Evolutionary conservation across 192 early-diverging fungal species (phyloP), one percentile per base, ranked within the genome.

Genomic region (Linnemannia elongata): DNA sequence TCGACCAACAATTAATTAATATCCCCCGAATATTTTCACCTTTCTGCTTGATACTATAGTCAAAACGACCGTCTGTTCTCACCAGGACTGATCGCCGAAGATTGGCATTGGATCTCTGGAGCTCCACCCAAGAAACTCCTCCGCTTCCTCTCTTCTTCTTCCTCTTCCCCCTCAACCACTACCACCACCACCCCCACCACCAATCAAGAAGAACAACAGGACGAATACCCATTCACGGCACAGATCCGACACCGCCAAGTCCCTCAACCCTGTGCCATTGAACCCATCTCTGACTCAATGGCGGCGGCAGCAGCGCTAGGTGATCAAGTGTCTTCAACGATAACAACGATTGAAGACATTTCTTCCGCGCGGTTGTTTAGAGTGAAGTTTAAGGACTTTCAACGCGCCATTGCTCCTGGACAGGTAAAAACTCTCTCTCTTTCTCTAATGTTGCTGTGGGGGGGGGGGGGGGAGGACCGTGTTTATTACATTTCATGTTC

Each of bases 331-430:
- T 45, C 44, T 45, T 45, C 13, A 15, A 0, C 33, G 2, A 36
- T 7, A n/a, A 36, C 18, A n/a, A 20, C 52, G 54, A 7, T 15
- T 0, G 54, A 24, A 36, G 77, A 74, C n/a, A 9, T 74, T 45
- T 35, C 68, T 2, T 76, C 68, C 27, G 82, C 82, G 36, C 68
- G 57, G 7, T n/a, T 69, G 18, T 82, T 91, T 55, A 79, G 52
- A 15, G 88, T 94, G 12, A 82, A 78, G 10, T 95, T 95, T 81
- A 88, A 90, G 15, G 83, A 85, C 20, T 88, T 89, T 24, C 92
- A 94, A 80, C 83, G 89, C 68, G 94, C 92, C 1, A 83, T 95
- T 12, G 93, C 95, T 2, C 80, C 90, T 24, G 94, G 95, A 5
- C 95, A 93, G 87, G 88, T 92, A 82, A n/a, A n/a, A n/a, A n/a